Evolutionary conservation across 495 filamentous ascomycete species (phyloP).

Genomic region (Xylaria castorea): DNA sequence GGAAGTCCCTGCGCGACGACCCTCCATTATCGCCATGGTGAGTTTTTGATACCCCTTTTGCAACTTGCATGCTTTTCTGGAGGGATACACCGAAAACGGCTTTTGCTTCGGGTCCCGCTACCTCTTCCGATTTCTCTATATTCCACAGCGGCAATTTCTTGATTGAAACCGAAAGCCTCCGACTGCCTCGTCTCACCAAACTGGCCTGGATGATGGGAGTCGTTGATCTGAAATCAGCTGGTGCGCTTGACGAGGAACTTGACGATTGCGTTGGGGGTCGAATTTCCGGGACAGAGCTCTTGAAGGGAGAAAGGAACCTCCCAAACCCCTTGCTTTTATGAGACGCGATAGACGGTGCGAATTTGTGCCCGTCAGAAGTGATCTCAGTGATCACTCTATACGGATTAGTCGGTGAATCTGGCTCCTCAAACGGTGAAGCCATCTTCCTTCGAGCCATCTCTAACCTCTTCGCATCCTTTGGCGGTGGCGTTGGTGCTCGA

Average conservation of each 20-base stretch:
- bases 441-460: slow-evolving; percentile 33
- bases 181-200: slow-evolving; percentile 42
- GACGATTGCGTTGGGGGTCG: slow-evolving; percentile 36
- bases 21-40: slow-evolving; percentile 42
- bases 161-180: slow-evolving; percentile 44
- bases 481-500: slow-evolving; percentile 48
- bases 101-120: slow-evolving; percentile 26
- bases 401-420: slow-evolving; percentile 28
- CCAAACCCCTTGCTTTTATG: slow-evolving; percentile 33
- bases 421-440: slow-evolving; percentile 33
- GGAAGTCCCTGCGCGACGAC: slow-evolving; percentile 49
- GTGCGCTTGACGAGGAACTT: slow-evolving; percentile 20
- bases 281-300: slow-evolving; percentile 32
- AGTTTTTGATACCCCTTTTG: slow-evolving; percentile 47
- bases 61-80: slow-evolving; percentile 47
- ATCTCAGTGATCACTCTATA: slow-evolving; percentile 34
- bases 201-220: slow-evolving; percentile 39
- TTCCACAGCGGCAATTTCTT: slow-evolving; percentile 38
- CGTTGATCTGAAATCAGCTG: slow-evolving; percentile 23
- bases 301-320: slow-evolving; percentile 36
- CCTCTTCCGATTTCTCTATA: slow-evolving; percentile 26
- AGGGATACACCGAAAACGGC: slow-evolving; percentile 50
- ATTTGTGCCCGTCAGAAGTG: slow-evolving; percentile 28
- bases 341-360: slow-evolving; percentile 25
- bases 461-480: slow-evolving; percentile 43